Conservation (phyloP, 371 early-diverging fungal genomes). For the Apophysomyces ossiformis region DNA sequence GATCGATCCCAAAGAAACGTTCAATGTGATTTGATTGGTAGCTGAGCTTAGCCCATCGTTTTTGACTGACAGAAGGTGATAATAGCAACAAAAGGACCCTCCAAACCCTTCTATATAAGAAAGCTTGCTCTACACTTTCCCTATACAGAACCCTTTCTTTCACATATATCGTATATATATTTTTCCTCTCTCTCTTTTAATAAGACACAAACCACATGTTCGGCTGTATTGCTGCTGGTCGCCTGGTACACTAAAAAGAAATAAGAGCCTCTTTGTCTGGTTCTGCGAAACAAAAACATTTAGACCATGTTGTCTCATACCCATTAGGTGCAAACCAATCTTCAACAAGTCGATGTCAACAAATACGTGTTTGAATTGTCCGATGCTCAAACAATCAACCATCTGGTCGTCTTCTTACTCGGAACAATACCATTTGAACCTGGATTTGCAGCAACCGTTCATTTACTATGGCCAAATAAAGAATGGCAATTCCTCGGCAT, state of each 20-base stretch:
- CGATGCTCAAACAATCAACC: conserved; percentile 85
- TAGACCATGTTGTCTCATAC: neutral
- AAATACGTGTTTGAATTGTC: conserved; percentile 82
- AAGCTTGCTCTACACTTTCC: too few relatives aligned
- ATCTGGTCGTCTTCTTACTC: conserved; percentile 89
- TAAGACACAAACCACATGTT: conserved; percentile 63
- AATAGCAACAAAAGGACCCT: too few relatives aligned
- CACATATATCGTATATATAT: neutral
- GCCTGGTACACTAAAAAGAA: conserved; percentile 58
- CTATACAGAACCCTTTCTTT: too few relatives aligned
- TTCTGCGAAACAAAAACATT: too few relatives aligned
- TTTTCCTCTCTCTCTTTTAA: neutral
- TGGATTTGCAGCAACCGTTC: conserved; percentile 87
- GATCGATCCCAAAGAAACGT: too few relatives aligned
- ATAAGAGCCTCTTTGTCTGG: too few relatives aligned
- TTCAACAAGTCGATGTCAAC: conserved; percentile 85
- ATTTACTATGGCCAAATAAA: conserved; percentile 85
- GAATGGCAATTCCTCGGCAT: conserved; percentile 88
- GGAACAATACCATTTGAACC: conserved; percentile 87
- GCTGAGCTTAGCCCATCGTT: too few relatives aligned
- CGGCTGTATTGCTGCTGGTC: conserved; percentile 88
- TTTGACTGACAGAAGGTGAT: too few relatives aligned
- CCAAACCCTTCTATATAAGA: too few relatives aligned
- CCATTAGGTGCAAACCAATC: conserved; percentile 84
- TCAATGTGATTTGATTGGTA: too few relatives aligned